Base-by-base conservation (phyloP, 2,329 filamentous ascomycete genomes). In the Penicillium capsulatum region DNA sequence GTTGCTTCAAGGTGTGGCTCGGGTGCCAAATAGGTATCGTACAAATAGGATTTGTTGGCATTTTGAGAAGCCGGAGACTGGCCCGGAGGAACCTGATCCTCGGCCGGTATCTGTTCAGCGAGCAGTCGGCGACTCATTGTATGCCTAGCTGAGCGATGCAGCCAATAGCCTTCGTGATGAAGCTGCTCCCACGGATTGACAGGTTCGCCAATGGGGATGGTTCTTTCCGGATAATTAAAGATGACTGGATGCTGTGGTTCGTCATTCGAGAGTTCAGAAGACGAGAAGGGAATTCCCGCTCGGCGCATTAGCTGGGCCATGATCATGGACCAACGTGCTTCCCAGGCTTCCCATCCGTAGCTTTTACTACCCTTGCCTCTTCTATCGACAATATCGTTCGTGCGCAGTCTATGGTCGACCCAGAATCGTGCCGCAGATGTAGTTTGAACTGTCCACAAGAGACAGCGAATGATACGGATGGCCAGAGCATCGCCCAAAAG, bases 271-370 rank as follows among this genome's bases (percentile, higher is more conserved):
- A 41, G 45, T 19, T 60, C 57, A 28, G 61, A 45, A 20, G 61
- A 57, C 14, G 59, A 59, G 44, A 77, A 70, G 3, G 72, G 70
- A 13, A 80, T 53, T 13, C 73, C 68, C 16, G 75, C 72, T 35
- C 72, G 69, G 31, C 70, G 68, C 13, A 83, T 73, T 4, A 81
- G 63, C 45, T 83, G 69, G 3, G 76, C 77, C 75, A 83, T 81
- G 17, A 75, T 65, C 45, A 71, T 69, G 11, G 78, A 75, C 80
- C 80, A 83, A 40, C 86, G 77, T 28, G 86, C 81, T 66, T 95
- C 85, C 90, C 91, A 98, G 2, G 91, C 90, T 57, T 88, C 79
- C 86, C 90, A 97, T 4, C 88, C 87, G 61, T 97, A 97, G 50
- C 87, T 94, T 20, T 81, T 79, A 2, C 86, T 89, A 1, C 91